Evolutionary conservation across 176 grass and related monocot genomes (phyloP).

Genomic region (Guadua angustifolia): DNA sequence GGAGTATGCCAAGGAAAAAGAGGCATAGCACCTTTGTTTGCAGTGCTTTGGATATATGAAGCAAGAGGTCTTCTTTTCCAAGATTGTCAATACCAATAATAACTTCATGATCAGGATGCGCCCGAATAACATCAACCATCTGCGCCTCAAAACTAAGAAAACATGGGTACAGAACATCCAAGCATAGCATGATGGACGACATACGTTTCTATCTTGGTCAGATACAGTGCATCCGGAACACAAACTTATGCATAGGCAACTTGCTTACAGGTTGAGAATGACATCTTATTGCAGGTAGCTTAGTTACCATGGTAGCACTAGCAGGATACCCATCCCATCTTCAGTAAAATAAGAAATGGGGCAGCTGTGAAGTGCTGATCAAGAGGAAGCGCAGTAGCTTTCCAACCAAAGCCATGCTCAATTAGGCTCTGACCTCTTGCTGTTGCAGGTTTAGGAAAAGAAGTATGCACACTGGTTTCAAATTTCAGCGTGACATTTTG

Average conservation of each 20-base stretch:
- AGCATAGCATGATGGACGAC: slow-evolving; percentile 3
- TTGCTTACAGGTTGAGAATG: slow-evolving; percentile 4
- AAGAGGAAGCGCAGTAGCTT: slow-evolving; percentile 6
- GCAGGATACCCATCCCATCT: neutral
- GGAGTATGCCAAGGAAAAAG: slow-evolving; percentile 25
- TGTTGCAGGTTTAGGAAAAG: neutral
- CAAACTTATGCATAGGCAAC: neutral
- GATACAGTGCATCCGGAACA: slow-evolving; percentile 16
- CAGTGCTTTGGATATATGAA: slow-evolving; percentile 73
- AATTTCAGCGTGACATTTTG: slow-evolving; percentile 11
- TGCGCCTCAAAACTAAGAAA: slow-evolving; percentile 43
- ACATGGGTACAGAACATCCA: slow-evolving; percentile 11
- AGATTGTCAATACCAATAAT: slow-evolving; percentile 75
- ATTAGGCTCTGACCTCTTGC: neutral
- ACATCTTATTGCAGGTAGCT: slow-evolving; percentile 9
- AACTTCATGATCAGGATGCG: slow-evolving; percentile 77
- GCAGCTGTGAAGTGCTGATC: neutral
- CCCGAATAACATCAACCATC: slow-evolving; percentile 64
- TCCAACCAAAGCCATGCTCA: neutral
- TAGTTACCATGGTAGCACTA: slow-evolving; percentile 23
- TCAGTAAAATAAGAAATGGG: neutral
- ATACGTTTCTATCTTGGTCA: slow-evolving; percentile 13
- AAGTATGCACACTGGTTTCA: slow-evolving; percentile 3
- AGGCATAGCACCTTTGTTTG: slow-evolving; percentile 58
- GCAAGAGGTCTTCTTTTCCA: slow-evolving; percentile 83